Base-by-base conservation (phyloP, 2,329 filamentous ascomycete genomes). In the Curvularia sp. region DNA sequence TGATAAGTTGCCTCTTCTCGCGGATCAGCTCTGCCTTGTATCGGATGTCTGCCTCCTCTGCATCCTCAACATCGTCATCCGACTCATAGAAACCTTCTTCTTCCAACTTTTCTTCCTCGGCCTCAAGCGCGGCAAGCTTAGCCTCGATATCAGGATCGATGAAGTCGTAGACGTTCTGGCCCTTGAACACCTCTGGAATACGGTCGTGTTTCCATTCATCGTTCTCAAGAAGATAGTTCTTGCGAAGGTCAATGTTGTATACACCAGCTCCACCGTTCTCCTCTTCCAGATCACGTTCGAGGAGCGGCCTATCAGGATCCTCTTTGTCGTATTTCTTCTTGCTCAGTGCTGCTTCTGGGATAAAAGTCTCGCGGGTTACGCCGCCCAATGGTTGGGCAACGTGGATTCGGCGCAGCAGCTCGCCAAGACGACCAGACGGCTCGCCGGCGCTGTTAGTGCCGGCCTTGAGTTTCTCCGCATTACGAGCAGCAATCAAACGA, bases 141-240 rank as follows among this genome's bases (percentile, higher is more conserved):
- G 88, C 86, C 73, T 97, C 95, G 74, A 99, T 99, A 55, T 99
- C 96, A 1, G 94, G 93, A 73, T 98, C 95, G 73, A 99, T 88
- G 78, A 92, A 99, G 79, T 99, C 95, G 81, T 94, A 95, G 57
- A 99, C 91, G 78, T 99, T 99, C 85, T 94, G 93, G 78, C 95
- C 95, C 74, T 98, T 89, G 78, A 93, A 90, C 48, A 97, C 84
- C 79, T 99, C 95, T 30, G 95, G 95, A 54, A 98, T 91, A 80
- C 91, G 92, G 81, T 99, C 96, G 76, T 97, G 87, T 78, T 96
- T 97, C 95, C 95, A 98, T 57, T 95, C 92, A 41, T 90, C 87
- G 75, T 97, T 87, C 64, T 90, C 92, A 63, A 98, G 87, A 15
- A 93, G 80, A 78, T 96, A 99, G 74, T 95, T 91, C 74, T 92